Evolutionary conservation across 2,329 filamentous ascomycete genomes (phyloP).

Genomic region (Monascus ruber): DNA sequence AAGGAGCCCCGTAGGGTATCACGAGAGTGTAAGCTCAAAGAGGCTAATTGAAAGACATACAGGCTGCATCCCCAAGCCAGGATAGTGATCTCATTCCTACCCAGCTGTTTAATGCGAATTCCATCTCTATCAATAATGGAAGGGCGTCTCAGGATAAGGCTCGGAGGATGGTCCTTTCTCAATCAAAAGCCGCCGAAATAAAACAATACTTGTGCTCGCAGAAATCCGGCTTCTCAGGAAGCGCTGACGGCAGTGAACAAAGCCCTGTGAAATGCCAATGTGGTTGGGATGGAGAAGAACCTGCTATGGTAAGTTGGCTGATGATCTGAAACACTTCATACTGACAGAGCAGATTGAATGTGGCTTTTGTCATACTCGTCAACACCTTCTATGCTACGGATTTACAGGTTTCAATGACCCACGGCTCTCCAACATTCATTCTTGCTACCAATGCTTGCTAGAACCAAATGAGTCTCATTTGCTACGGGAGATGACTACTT

Average conservation of each 20-base stretch:
- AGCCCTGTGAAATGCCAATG: conserved; percentile 30
- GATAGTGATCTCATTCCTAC: conserved; percentile 19
- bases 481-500: conserved; percentile 15
- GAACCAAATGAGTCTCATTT: conserved; percentile 15
- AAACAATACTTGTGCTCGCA: conserved; percentile 3
- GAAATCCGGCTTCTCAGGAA: background rate
- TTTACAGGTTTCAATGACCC: conserved; percentile 26
- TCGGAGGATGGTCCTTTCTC: conserved; percentile 7
- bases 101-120: conserved; percentile 9
- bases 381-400: conserved; percentile 39
- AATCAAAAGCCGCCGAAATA: conserved; percentile 9
- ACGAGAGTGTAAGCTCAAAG: conserved; percentile 1
- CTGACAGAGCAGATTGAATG: conserved; percentile 30
- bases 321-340: background rate
- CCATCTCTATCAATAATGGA: conserved; percentile 1
- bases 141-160: conserved; percentile 2
- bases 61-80: conserved; percentile 10
- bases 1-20: conserved; percentile 6
- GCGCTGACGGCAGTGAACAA: background rate
- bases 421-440: conserved; percentile 30
- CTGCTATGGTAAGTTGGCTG: conserved; percentile 27
- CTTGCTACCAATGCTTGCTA: conserved; percentile 38
- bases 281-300: conserved; percentile 26
- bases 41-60: conserved; percentile 4
- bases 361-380: conserved; percentile 32